phyloP scores from a whole-genome alignment of 192 early-diverging fungal genomes.

The Fimicolochytrium jonesii region DNA sequence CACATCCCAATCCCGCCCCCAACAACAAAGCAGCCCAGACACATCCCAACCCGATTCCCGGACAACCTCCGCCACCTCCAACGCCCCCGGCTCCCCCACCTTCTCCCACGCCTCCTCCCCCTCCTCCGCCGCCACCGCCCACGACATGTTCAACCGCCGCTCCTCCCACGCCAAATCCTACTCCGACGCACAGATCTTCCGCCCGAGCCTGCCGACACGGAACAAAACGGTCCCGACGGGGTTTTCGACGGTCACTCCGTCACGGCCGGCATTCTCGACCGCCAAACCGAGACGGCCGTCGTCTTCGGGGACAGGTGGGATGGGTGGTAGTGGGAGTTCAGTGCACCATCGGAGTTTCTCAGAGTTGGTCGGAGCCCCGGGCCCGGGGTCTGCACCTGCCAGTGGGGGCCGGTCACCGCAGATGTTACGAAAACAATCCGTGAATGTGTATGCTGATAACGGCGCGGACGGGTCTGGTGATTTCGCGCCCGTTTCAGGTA shows the following conservation, averaged over 20 bases:
- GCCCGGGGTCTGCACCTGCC: background rate
- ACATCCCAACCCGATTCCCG: no score
- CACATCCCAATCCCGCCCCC: no score
- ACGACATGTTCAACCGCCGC: conserved; percentile 9
- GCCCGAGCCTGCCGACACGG: conserved; percentile 6
- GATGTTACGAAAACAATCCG: conserved; percentile 1
- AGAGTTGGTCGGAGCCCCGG: background rate
- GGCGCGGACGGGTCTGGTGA: no score
- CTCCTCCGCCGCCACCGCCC: no score
- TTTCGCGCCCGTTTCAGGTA: no score
- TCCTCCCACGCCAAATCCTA: background rate
- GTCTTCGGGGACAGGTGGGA: background rate
- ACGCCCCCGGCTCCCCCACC: no score
- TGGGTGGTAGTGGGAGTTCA: no score
- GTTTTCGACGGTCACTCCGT: conserved; percentile 19
- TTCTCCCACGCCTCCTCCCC: no score
- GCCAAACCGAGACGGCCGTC: background rate
- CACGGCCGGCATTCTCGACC: conserved; percentile 15
- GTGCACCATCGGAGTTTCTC: background rate
- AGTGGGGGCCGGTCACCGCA: background rate
- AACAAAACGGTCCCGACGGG: conserved; percentile 3
- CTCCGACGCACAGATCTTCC: background rate
- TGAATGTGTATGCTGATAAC: background rate
- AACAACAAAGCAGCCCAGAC: no score
- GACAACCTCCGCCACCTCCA: no score